A percentile compares a stretch with the other conserved stretches of the same genome.
These are phyloP conservation scores for Ceratobasidium sp. DNA, from an alignment of 1,284 basidiomycete genomes.

Conservation along the genomic window DNA sequence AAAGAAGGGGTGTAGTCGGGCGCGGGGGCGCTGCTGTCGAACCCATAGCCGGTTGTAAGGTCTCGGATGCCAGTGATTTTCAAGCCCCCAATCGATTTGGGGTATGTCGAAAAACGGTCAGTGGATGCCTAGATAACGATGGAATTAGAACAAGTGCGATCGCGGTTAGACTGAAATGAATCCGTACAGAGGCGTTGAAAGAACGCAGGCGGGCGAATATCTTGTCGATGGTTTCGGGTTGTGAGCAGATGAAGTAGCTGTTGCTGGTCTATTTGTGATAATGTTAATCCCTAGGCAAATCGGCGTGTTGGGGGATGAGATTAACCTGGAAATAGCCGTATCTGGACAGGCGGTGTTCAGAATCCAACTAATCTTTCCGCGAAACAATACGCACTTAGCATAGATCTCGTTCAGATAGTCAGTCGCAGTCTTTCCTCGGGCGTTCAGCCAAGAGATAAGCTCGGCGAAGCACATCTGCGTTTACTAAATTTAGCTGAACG, in stretches of 20 bases:
- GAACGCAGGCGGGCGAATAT: slow-evolving; percentile 75
- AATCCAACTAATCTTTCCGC: not conserved
- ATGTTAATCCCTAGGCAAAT: slow-evolving; percentile 3
- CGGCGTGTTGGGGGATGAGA: slow-evolving; percentile 44
- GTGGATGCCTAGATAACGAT: not conserved
- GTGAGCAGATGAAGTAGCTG: slow-evolving; percentile 80
- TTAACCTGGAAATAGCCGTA: slow-evolving; percentile 69
- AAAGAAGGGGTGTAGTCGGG: slow-evolving; percentile 67
- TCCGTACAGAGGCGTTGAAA: slow-evolving; percentile 59
- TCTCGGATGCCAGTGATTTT: slow-evolving; percentile 72
- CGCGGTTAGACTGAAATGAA: slow-evolving; percentile 24
- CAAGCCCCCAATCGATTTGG: slow-evolving; percentile 68
- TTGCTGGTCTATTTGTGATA: slow-evolving; percentile 76
- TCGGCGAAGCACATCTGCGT: slow-evolving; percentile 76
- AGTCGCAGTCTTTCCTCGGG: slow-evolving; percentile 64
- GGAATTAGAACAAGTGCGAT: not conserved
- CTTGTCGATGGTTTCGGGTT: slow-evolving; percentile 68
- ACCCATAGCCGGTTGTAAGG: slow-evolving; percentile 70
- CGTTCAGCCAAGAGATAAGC: slow-evolving; percentile 64
- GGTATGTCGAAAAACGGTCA: slow-evolving; percentile 59
- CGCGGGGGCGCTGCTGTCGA: slow-evolving; percentile 64
- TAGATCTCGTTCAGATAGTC: slow-evolving; percentile 73
- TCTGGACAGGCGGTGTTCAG: slow-evolving; percentile 51
- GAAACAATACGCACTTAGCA: slow-evolving; percentile 62
- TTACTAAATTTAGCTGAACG: slow-evolving; percentile 55